These are phyloP conservation scores for Penicillium sp. DNA, from an alignment of 2,329 filamentous ascomycete species.

Conservation along the genomic window DNA sequence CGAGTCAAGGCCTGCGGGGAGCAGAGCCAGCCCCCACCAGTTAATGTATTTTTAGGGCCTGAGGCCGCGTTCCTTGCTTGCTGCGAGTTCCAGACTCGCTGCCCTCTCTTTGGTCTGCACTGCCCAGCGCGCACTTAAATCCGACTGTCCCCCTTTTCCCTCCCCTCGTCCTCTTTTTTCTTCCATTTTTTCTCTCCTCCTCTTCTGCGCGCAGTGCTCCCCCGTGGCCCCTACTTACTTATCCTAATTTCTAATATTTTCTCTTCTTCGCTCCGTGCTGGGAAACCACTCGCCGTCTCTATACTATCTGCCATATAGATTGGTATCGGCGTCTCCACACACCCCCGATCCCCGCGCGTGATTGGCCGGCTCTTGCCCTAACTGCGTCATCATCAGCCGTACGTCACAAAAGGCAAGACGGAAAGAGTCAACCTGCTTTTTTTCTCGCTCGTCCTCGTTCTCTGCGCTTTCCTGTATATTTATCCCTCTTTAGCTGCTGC, in stretches of 20 bases:
- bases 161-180: not conserved
- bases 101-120: too few relatives aligned
- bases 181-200: not conserved
- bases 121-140: not conserved
- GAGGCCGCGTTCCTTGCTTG: not conserved
- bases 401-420: slow-evolving; percentile 17
- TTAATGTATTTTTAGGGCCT: not conserved
- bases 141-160: not conserved
- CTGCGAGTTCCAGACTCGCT: not conserved
- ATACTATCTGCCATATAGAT: too few relatives aligned
- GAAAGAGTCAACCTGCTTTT: slow-evolving; percentile 6
- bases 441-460: not conserved
- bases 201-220: not conserved
- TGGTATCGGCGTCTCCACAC: not conserved
- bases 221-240: not conserved
- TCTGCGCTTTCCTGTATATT: not conserved
- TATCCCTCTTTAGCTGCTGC: not conserved
- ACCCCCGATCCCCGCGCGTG: not conserved
- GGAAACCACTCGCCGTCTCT: not conserved
- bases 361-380: not conserved
- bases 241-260: not conserved
- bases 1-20: not conserved
- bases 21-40: not conserved
- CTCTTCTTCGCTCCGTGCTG: not conserved
- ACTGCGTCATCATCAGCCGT: slow-evolving; percentile 20